Base-by-base conservation (phyloP, 2,329 filamentous ascomycete species). In the Fusarium hostae region DNA sequence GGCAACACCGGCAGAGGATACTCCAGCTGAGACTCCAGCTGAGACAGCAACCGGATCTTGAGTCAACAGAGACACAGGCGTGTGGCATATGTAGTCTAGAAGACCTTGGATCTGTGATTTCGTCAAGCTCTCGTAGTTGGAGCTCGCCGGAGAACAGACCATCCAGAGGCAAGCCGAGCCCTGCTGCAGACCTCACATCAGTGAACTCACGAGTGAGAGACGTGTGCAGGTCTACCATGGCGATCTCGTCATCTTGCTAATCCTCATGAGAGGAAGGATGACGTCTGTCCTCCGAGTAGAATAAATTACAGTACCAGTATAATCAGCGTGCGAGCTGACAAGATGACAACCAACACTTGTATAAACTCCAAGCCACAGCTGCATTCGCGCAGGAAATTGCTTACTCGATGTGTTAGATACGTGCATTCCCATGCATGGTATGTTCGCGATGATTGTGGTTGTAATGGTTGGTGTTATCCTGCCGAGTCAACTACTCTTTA, bases 151-250 rank as follows among this genome's bases (percentile, higher is more conserved):
- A 67, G 66, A 65, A 63, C 62, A 70, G 72, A 66, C 68, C 67
- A 75, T 74, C 66, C 74, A 77, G 75, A 76, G 75, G 75, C 75
- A 77, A 77, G 75, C 74, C 75, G 74, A 76, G 75, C 75, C 75
- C 75, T 76, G 74, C 63, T 69, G 71, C 74, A 72, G 74, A 66
- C 59, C 63, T 73, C 60, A 66, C 66, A 48, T 58, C 63, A 61
- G 68, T 72, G 64, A 60, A 57, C 54, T 43, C 48, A 66, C 55
- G 61, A 63, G 66, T 68, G 72, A 76, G 66, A 71, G 67, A 60
- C 66, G 71, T 65, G 62, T 58, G 70, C 66, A 68, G 75, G 75
- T 77, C 72, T 76, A 74, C 74, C 58, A 73, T 73, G 75, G 75
- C 69, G 67, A 75, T 68, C 59, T 70, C 60, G 72, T 70, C 73